Evolutionary conservation across 257 asterid species (phyloP).

Genomic region (Apocynum venetum): DNA sequence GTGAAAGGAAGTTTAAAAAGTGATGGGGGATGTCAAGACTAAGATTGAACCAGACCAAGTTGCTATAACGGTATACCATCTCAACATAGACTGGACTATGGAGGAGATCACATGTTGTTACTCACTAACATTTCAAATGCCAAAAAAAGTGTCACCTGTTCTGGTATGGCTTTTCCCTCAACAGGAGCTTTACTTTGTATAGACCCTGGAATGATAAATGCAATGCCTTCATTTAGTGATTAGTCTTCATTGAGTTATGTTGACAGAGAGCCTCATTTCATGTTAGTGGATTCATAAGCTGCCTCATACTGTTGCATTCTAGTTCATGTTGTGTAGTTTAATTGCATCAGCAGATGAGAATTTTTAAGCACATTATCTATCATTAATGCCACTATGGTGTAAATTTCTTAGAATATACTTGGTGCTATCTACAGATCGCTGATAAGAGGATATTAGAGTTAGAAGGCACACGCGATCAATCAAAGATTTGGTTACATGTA

Average conservation of each 20-base stretch:
- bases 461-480: constrained; percentile 76
- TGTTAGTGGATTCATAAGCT: neutral
- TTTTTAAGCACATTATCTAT: neutral
- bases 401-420: neutral
- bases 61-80: neutral
- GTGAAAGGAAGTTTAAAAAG: too few relatives aligned
- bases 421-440: constrained; percentile 49
- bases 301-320: neutral
- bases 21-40: neutral
- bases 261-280: neutral
- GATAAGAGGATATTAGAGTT: constrained; percentile 66
- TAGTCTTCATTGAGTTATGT: neutral
- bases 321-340: neutral
- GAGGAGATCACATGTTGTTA: neutral
- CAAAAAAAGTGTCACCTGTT: neutral
- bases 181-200: neutral
- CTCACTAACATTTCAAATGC: neutral
- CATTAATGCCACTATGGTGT: neutral
- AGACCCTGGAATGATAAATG: neutral
- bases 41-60: neutral
- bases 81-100: neutral
- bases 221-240: neutral
- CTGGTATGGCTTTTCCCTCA: neutral
- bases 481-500: constrained; percentile 90
- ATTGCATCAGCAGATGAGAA: neutral